Conservation (phyloP, 2,329 filamentous ascomycete species). For the Fusarium domesticum region DNA sequence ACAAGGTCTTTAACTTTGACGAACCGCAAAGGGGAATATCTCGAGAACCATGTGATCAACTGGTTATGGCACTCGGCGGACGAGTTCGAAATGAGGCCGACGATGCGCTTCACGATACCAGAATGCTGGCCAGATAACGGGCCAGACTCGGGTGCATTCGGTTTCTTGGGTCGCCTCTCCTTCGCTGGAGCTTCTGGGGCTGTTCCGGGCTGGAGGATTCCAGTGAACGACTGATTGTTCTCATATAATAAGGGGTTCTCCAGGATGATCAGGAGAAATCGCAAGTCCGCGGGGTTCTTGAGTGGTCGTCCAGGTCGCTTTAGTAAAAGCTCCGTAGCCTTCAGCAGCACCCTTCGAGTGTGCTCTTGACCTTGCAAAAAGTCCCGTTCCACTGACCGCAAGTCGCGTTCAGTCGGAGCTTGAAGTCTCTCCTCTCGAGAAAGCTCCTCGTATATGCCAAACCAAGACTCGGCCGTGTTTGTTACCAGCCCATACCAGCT, state of each 20-base stretch:
- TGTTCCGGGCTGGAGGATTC: constrained; percentile 37
- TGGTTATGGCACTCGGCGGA: constrained; percentile 73
- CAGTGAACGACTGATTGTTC: constrained; percentile 39
- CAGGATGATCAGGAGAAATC: constrained; percentile 75
- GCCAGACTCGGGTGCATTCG: constrained; percentile 34
- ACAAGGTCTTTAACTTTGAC: constrained; percentile 72
- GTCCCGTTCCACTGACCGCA: constrained; percentile 46
- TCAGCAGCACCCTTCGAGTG: constrained; percentile 67
- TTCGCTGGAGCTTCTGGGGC: constrained; percentile 5
- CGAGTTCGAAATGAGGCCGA: constrained; percentile 76
- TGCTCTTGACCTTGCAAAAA: constrained; percentile 62
- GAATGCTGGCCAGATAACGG: constrained; percentile 66
- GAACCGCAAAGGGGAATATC: constrained; percentile 65
- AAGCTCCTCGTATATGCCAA: constrained; percentile 55
- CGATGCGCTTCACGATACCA: constrained; percentile 77
- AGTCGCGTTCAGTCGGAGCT: constrained; percentile 35
- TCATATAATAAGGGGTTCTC: constrained; percentile 72
- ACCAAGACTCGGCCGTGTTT: constrained; percentile 67
- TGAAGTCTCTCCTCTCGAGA: constrained; percentile 27
- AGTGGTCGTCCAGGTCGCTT: constrained; percentile 74
- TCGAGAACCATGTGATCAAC: constrained; percentile 74
- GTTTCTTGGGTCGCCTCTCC: constrained; percentile 17
- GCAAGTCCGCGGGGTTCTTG: constrained; percentile 64
- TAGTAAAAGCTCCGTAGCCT: constrained; percentile 73
- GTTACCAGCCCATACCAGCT: constrained; percentile 73